Evolutionary conservation across 169 alveolate genomes (phyloP), one percentile per base, ranked within the genome.

Genomic region (Cryptosporidium viatorum): DNA sequence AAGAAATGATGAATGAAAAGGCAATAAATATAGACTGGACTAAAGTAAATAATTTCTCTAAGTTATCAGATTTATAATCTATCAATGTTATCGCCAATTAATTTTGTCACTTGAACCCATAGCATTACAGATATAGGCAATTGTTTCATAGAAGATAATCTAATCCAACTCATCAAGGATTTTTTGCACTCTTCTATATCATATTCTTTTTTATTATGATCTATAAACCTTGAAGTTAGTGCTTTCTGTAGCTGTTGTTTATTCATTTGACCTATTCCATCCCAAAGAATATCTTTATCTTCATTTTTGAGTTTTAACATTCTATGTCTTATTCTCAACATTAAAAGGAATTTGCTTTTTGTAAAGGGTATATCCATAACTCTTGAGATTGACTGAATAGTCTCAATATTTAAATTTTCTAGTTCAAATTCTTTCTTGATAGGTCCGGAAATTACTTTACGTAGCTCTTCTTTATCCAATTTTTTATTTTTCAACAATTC

Each of bases 331-430:
- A 70, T 41, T 9, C 29, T n/a, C 12, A 70, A 16, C 35, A 45
- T 43, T 21, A 45, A 41, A 6, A 70, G 9, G 23, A 48, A 43
- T 29, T 43, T 70, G 35, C 12, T 45, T 26, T 18, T 48, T 26
- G 21, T 26, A 1, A 39, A 35, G 26, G 29, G 26, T 18, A 70
- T 43, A 9, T 41, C 84, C 59, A 70, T 43, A 2, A 70, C 10
- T 43, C 39, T 43, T 18, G 51, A 45, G n/a, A 70, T 43, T 23
- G 67, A 70, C 91, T 92, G 94, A 51, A 96, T 91, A 6, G 97
- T 94, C 62, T 95, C 95, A n/a, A 93, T 70, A 85, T 92, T 93
- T 96, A 95, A 92, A 84, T 96, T 93, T 62, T 95, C 97, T 4
- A 95, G 89, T 29, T 93, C 95, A 67, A 96, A 95, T 52, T 94